Base-by-base conservation (phyloP, 129 eudicot species). In the Tagetes patula region DNA sequence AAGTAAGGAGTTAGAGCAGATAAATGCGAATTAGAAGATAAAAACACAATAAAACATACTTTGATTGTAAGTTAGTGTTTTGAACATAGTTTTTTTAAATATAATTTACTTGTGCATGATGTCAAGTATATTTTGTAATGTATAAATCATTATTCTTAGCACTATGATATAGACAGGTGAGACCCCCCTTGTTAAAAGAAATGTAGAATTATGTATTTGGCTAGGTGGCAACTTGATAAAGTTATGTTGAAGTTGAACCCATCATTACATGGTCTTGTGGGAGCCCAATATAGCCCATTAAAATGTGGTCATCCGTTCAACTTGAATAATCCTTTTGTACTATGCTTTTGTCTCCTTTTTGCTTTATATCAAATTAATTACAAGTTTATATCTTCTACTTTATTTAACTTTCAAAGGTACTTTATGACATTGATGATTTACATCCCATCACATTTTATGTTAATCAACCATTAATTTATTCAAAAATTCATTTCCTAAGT, bases 211-310 rank as follows among this genome's bases (percentile, higher is more conserved):
- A 54, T 79, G 68, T 6, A 69, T 43, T 76, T 53, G 14, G 54
- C 67, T 49, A 52, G 65, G 46, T 39, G 79, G 54, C 78, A 74
- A 47, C 37, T 48, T 74, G 50, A 9, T 14, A 82, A 50, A 64
- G 78, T 48, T 40, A 49, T 32, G 90, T 83, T 85, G 84, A 72
- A 83, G 90, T 83, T 85, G 84, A 72, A 83, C 82, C 72, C 89
- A 88, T 79, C 82, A 79, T 79, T 79, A 65, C 78, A 7, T 54
- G 67, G 74, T 79, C 78, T 79, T 79, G 82, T 79, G 73, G 78
- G 82, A 79, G 82, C 82, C 82, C 78, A 79, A 72, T 43, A 70
- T 49, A 78, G 78, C 73, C 82, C 82, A 78, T 78, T 20, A 71
- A 79, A 72, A 53, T 36, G 68, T 65, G 72, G 82, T 65, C 74